Base-by-base conservation (phyloP, 2,329 filamentous ascomycete genomes). In the Cadophora malorum region DNA sequence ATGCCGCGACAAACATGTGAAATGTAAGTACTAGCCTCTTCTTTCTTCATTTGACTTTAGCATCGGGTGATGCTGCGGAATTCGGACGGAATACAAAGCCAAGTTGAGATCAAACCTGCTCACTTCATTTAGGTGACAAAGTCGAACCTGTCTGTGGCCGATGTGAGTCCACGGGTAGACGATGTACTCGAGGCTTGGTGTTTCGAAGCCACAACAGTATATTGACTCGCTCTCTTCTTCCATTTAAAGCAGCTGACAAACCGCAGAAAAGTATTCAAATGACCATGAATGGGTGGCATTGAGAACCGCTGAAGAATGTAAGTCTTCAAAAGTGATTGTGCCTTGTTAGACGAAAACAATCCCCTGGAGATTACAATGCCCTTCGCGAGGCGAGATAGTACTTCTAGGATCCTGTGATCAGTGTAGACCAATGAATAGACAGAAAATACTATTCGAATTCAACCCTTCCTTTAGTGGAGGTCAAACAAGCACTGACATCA, bases 161-260 rank as follows among this genome's bases (percentile, higher is more conserved):
- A 45, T 74, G 73, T 56, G n/a, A 64, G 33, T 41, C 25, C 16
- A 59, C 64, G 19, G 69, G 67, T 4, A 61, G 58, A 21, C 52
- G 64, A 47, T 74, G 73, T 59, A 69, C 66, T 14, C 67, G 66
- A 63, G 70, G 69, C 9, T 68, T 64, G 53, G 67, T 63, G 5
- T 72, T 71, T 66, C 62, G 70, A 33, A 64, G 61, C 25, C 66
- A 73, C 61, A 68, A 69, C 35, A 53, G 72, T 74, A 68, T 14
- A 35, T 12, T 21, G 31, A n/a, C 49, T 33, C n/a, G 16, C 25
- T 23, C 25, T 2, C 8, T 49, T 19, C 25, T 21, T 47, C 35
- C 12, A 28, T 23, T 21, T 6, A 14, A 28, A n/a, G 49, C 2
- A 23, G 33, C 31, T 64, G 53, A 63, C 45, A 49, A 23, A 23